Evolutionary conservation across 2,329 filamentous ascomycete species (phyloP).

Genomic region (Emergomyces orientalis): DNA sequence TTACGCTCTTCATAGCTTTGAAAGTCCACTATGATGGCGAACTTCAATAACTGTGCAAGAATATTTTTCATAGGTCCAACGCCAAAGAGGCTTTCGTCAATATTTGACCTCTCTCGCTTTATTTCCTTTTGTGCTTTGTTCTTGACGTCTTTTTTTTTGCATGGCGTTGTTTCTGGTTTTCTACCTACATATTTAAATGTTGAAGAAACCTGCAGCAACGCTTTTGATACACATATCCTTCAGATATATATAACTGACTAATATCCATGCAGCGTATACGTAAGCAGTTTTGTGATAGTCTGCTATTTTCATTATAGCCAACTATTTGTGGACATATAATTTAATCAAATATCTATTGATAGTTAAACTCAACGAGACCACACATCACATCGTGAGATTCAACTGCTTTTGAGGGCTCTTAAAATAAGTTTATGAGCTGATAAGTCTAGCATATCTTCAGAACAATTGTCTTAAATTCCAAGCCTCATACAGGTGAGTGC

Average conservation of each 20-base stretch:
- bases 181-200: not conserved
- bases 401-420: too few species aligned
- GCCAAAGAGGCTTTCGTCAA: too few species aligned
- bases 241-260: not conserved
- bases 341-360: not conserved
- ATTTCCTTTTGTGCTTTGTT: too few species aligned
- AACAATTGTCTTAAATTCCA: too few species aligned
- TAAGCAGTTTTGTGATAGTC: too few species aligned
- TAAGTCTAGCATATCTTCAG: too few species aligned
- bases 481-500: too few species aligned
- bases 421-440: too few species aligned
- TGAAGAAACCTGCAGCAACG: not conserved
- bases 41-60: conserved; percentile 16
- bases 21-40: conserved; percentile 39
- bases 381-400: too few species aligned
- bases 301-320: too few species aligned
- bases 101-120: too few species aligned
- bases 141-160: not conserved
- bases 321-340: not conserved
- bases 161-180: not conserved
- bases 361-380: not conserved
- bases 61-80: not conserved
- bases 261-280: not conserved
- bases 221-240: not conserved
- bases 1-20: conserved; percentile 24